Evolutionary conservation across 768 basidiomycete species (phyloP).

Genomic region (Mycena olivaceomarginata): DNA sequence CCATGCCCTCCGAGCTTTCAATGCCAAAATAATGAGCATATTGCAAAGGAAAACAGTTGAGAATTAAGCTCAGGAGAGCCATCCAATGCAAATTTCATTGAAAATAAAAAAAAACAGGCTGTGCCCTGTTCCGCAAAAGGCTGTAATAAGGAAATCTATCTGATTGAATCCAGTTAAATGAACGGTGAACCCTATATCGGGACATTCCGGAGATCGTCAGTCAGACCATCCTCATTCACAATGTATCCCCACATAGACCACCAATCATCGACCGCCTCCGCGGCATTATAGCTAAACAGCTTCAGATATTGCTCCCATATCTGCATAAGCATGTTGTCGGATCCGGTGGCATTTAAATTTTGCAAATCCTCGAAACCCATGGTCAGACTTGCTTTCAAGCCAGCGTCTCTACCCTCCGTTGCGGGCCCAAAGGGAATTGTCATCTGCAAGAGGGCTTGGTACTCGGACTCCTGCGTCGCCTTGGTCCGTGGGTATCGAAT

Average conservation of each 20-base stretch:
- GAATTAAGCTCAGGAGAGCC: no score
- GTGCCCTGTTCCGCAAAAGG: no score
- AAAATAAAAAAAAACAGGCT: no score
- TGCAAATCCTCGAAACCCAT: constrained; percentile 25
- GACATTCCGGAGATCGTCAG: background rate
- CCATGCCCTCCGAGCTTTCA: no score
- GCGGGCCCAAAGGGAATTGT: constrained; percentile 13
- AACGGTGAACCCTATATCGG: no score
- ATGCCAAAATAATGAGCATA: no score
- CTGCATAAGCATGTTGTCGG: constrained; percentile 14
- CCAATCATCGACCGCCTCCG: constrained; percentile 26
- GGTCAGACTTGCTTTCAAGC: constrained; percentile 13
- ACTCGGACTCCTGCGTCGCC: constrained; percentile 27
- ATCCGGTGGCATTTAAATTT: constrained; percentile 20
- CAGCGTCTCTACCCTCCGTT: constrained; percentile 33
- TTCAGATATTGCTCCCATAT: constrained; percentile 37
- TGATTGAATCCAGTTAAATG: no score
- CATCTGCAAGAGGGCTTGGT: constrained; percentile 22
- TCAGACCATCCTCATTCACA: background rate
- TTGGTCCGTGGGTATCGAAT: constrained; percentile 63
- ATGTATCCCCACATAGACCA: constrained; percentile 22
- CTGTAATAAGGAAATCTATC: no score
- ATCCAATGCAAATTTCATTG: no score
- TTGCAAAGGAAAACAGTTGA: no score
- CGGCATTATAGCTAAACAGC: constrained; percentile 7